Evolutionary conservation across 768 basidiomycete species (phyloP).

Genomic region (Psilocybe azurescens): DNA sequence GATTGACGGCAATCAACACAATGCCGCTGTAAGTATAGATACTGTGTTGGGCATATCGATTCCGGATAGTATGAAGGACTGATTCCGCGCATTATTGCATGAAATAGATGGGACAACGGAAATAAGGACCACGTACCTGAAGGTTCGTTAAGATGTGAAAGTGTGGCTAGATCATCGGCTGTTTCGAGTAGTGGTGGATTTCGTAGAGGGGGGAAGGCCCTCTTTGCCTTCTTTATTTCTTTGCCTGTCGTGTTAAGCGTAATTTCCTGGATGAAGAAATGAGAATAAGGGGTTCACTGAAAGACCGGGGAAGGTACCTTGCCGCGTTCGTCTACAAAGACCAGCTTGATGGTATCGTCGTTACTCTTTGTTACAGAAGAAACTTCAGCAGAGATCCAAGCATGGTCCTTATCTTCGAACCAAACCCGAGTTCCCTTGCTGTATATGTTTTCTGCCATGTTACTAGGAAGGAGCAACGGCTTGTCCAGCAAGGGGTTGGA

Average conservation of each 20-base stretch:
- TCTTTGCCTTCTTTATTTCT: constrained; percentile 81
- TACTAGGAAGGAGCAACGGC: constrained; percentile 27
- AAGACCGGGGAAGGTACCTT: constrained; percentile 58
- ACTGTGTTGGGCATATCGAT: constrained; percentile 95
- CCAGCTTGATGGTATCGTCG: constrained; percentile 81
- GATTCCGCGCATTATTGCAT: constrained; percentile 6
- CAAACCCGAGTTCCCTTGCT: constrained; percentile 89
- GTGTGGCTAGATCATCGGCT: constrained; percentile 96
- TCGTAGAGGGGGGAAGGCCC: constrained; percentile 89
- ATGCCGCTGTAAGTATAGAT: constrained; percentile 99
- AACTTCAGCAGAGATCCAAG: constrained; percentile 93
- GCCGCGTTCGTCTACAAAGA: constrained; percentile 89
- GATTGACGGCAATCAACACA: constrained; percentile 98
- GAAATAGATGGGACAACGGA: background rate
- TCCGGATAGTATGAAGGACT: constrained; percentile 97
- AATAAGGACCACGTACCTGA: constrained; percentile 63
- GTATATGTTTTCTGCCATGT: constrained; percentile 92
- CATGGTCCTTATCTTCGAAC: constrained; percentile 94
- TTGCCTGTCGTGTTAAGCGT: constrained; percentile 78
- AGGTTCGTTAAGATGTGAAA: constrained; percentile 98
- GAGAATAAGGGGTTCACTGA: constrained; percentile 13
- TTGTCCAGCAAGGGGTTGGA: constrained; percentile 35
- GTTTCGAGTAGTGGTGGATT: constrained; percentile 97
- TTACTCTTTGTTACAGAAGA: constrained; percentile 62
- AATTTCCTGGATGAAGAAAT: constrained; percentile 61